A percentile compares a stretch with the other conserved stretches of the same genome.
Evolutionary conservation across 73 alveolate genomes (phyloP).

Genomic region (Paramecium bursaria): DNA sequence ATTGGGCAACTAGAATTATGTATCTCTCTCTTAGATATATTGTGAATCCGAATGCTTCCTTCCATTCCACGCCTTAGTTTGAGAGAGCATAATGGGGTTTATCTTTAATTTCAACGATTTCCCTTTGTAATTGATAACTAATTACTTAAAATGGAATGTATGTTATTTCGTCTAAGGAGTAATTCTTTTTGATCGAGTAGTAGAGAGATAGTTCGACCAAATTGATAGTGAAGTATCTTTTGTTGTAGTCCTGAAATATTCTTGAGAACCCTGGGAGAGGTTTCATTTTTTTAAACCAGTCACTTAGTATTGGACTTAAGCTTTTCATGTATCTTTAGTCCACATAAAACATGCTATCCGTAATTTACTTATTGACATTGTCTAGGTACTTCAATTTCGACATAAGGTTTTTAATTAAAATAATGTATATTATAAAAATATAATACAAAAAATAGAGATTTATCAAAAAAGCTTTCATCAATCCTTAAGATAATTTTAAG

Average conservation of each 20-base stretch:
- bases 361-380: background rate
- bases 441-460: too few species aligned
- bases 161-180: constrained; percentile 21
- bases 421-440: too few species aligned
- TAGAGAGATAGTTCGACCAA: constrained; percentile 20
- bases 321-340: constrained; percentile 22
- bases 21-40: constrained; percentile 10
- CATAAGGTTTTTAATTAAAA: background rate
- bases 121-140: constrained; percentile 6
- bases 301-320: constrained; percentile 16
- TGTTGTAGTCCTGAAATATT: constrained; percentile 42
- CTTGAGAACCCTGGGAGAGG: constrained; percentile 46
- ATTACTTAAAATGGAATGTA: constrained; percentile 39
- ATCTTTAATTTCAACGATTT: background rate
- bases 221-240: constrained; percentile 32
- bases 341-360: background rate
- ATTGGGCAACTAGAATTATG: constrained; percentile 25
- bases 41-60: constrained; percentile 57
- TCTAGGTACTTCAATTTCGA: constrained; percentile 18
- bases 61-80: constrained; percentile 46
- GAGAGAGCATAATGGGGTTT: constrained; percentile 51
- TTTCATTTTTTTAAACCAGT: constrained; percentile 56
- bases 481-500: too few species aligned
- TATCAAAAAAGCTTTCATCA: too few species aligned
- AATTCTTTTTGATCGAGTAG: constrained; percentile 13